Conservation (phyloP, 2,329 filamentous ascomycete genomes). For the Aspergillus latus region DNA sequence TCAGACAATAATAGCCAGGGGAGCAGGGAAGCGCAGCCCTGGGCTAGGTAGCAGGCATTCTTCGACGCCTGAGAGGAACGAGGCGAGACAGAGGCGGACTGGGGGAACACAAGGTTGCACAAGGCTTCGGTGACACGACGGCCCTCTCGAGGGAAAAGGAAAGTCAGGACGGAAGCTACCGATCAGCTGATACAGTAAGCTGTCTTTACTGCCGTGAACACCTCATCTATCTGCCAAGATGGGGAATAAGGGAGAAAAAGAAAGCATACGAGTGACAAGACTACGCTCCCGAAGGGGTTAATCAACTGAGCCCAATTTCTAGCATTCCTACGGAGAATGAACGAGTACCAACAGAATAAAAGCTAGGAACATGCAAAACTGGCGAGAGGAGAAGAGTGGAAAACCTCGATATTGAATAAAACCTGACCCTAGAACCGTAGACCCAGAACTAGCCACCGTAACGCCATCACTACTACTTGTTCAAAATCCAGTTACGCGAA, state of each 20-base stretch:
- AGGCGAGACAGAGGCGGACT: background rate
- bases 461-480: background rate
- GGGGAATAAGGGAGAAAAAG: background rate
- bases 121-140: constrained; percentile 4
- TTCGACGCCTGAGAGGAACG: background rate
- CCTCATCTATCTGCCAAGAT: background rate
- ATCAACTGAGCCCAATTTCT: background rate
- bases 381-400: background rate
- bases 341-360: background rate
- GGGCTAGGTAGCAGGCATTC: background rate
- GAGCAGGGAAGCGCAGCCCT: background rate
- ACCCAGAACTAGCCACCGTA: background rate
- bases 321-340: background rate
- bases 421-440: background rate
- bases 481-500: background rate
- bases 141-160: background rate
- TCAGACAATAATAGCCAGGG: background rate
- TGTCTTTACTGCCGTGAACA: background rate
- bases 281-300: background rate
- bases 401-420: background rate
- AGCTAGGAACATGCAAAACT: background rate
- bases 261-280: background rate
- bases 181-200: constrained; percentile 3
- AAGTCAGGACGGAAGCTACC: background rate
- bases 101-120: constrained; percentile 6